phyloP scores from a whole-genome alignment of 1,284 basidiomycete species.

The Xerocomus nothofagi region DNA sequence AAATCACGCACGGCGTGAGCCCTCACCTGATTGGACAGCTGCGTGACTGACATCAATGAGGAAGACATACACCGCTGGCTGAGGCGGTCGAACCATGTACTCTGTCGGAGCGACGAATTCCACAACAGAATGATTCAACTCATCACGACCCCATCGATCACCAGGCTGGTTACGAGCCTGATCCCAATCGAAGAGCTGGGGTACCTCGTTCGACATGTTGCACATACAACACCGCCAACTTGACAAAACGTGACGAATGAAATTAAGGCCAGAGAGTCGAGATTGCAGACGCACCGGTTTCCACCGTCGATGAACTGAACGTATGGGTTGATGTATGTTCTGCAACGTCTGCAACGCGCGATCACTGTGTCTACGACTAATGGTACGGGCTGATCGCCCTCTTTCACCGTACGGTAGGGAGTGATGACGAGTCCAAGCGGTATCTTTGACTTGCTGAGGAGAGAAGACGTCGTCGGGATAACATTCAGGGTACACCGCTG shows the following conservation, averaged over 20 bases:
- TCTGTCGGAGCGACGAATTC: constrained; percentile 98
- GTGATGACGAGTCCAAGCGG: constrained; percentile 91
- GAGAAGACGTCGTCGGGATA: constrained; percentile 89
- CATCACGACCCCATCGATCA: constrained; percentile 91
- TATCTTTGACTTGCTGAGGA: constrained; percentile 91
- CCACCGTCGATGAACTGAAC: constrained; percentile 99
- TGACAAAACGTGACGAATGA: constrained; percentile 7
- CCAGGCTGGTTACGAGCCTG: constrained; percentile 91
- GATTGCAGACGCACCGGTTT: constrained; percentile 60
- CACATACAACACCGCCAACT: constrained; percentile 99
- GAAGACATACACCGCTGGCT: constrained; percentile 96
- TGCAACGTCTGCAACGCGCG: constrained; percentile 94
- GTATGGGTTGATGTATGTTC: constrained; percentile 98
- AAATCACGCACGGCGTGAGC: neutral
- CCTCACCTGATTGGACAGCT: constrained; percentile 80
- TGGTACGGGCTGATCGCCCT: constrained; percentile 79
- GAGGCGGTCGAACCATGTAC: constrained; percentile 99
- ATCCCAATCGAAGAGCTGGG: constrained; percentile 99
- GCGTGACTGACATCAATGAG: constrained; percentile 95
- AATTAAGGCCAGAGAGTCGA: neutral
- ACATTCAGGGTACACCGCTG: constrained; percentile 92
- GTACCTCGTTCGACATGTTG: constrained; percentile 97
- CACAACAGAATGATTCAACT: constrained; percentile 91
- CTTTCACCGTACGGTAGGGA: constrained; percentile 84
- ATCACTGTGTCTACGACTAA: constrained; percentile 94